These are phyloP conservation scores for Leavenworthia alabamica DNA, from an alignment of 345 rosid species.

Conservation along the genomic window DNA sequence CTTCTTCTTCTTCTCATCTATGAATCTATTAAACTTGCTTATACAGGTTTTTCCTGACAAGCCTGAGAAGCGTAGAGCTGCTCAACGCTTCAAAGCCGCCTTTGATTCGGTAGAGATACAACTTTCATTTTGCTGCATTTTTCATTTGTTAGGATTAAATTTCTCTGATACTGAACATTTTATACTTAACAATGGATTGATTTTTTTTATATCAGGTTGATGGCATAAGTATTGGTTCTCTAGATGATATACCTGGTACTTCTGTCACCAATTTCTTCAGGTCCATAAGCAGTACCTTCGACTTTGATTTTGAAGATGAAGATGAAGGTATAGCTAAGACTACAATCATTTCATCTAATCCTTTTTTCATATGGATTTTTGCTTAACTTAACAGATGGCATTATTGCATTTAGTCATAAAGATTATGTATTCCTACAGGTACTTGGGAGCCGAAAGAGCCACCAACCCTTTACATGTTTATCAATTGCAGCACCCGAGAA, in stretches of 20 bases:
- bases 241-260: constrained; percentile 70
- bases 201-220: constrained; percentile 51
- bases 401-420: neutral
- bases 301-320: constrained; percentile 91
- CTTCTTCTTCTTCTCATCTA: neutral
- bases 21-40: constrained; percentile 4
- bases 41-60: constrained; percentile 79
- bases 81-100: constrained; percentile 62
- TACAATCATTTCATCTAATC: neutral
- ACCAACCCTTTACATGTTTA: constrained; percentile 73
- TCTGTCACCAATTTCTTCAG: constrained; percentile 69
- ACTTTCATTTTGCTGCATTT: neutral
- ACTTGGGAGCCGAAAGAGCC: constrained; percentile 71
- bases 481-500: constrained; percentile 89
- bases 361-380: neutral
- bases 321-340: constrained; percentile 58
- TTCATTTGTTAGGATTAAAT: neutral
- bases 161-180: neutral
- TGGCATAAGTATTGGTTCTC: constrained; percentile 66
- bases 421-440: constrained; percentile 40
- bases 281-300: constrained; percentile 77
- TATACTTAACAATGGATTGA: constrained; percentile 10
- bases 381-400: neutral
- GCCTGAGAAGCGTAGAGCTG: constrained; percentile 84
- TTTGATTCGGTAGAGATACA: constrained; percentile 56